These are phyloP conservation scores for Hortaea werneckii DNA, from an alignment of 2,329 filamentous ascomycete species.

Conservation along the genomic window DNA sequence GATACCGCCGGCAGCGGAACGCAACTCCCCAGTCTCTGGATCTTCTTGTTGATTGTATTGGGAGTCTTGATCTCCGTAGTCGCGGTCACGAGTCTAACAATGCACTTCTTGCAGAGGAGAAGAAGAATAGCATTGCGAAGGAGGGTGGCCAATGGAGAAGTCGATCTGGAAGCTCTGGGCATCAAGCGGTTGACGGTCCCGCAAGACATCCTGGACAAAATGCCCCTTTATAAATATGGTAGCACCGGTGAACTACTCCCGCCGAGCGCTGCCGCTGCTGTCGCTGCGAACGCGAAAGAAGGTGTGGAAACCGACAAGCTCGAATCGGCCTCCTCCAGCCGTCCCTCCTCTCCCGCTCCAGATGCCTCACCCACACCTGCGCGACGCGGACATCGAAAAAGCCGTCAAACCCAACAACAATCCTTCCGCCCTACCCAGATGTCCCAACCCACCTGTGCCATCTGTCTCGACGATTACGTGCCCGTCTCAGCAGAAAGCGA, in stretches of 20 bases:
- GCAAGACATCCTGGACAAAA: slow-evolving; percentile 55
- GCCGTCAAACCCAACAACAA: slow-evolving; percentile 2
- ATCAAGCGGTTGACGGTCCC: slow-evolving; percentile 77
- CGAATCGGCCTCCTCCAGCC: slow-evolving; percentile 1
- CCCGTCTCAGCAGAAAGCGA: slow-evolving; percentile 7
- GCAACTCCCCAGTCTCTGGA: slow-evolving; percentile 64
- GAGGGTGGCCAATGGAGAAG: slow-evolving; percentile 65
- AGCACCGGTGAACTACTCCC: slow-evolving; percentile 6
- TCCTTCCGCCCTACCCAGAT: slow-evolving; percentile 30
- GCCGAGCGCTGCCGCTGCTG: not conserved
- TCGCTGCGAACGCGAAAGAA: not conserved
- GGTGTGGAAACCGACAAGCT: slow-evolving; percentile 1
- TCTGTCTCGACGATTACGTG: slow-evolving; percentile 75
- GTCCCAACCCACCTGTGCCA: slow-evolving; percentile 75
- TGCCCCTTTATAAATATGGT: slow-evolving; percentile 69
- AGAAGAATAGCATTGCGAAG: slow-evolving; percentile 58
- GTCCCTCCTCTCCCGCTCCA: slow-evolving; percentile 6
- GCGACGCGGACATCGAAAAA: no score
- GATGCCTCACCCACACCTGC: slow-evolving; percentile 6
- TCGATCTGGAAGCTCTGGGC: slow-evolving; percentile 76
- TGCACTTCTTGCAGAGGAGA: slow-evolving; percentile 67
- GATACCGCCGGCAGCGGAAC: slow-evolving; percentile 25
- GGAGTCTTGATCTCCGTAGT: slow-evolving; percentile 62
- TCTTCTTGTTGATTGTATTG: slow-evolving; percentile 60
- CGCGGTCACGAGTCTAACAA: slow-evolving; percentile 54